phyloP scores from a whole-genome alignment of 2,329 filamentous ascomycete species.

The Zymoseptoria brevis region DNA sequence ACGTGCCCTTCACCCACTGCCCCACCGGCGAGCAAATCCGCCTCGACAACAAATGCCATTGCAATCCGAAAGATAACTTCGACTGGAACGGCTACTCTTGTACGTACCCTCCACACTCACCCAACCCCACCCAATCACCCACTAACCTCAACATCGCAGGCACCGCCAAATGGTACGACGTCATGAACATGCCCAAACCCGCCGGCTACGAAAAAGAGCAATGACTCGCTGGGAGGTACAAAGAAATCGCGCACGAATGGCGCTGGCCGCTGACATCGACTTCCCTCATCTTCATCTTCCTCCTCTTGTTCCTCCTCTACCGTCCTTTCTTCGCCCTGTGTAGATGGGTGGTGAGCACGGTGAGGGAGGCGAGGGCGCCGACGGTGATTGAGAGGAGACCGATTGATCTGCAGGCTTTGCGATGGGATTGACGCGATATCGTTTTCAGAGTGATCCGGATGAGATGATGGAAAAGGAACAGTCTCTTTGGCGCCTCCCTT shows the following conservation, averaged over 20 bases:
- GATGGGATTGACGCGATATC: background rate
- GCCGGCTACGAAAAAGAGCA: constrained; percentile 63
- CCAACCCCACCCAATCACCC: background rate
- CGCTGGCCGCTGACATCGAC: constrained; percentile 13
- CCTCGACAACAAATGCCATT: constrained; percentile 81
- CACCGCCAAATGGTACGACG: constrained; percentile 77
- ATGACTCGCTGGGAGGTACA: constrained; percentile 24
- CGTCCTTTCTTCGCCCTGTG: constrained; percentile 1
- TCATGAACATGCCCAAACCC: constrained; percentile 74
- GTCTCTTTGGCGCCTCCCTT: background rate
- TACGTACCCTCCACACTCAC: constrained; percentile 43
- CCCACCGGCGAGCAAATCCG: constrained; percentile 81
- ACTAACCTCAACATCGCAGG: constrained; percentile 41
- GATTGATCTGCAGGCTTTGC: background rate
- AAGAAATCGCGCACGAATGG: constrained; percentile 14
- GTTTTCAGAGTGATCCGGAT: background rate
- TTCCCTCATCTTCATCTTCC: constrained; percentile 4
- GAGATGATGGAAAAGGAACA: background rate
- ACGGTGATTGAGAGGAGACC: background rate
- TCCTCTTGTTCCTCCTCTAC: constrained; percentile 9
- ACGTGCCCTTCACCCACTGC: constrained; percentile 96
- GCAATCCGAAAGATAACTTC: constrained; percentile 94
- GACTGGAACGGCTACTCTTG: constrained; percentile 99
- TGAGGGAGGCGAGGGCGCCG: background rate
- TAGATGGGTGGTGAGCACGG: background rate